A percentile compares a stretch with the other conserved stretches of the same genome.
phyloP scores from a whole-genome alignment of 495 filamentous ascomycete genomes.

The Sphaerosporella brunnea region DNA sequence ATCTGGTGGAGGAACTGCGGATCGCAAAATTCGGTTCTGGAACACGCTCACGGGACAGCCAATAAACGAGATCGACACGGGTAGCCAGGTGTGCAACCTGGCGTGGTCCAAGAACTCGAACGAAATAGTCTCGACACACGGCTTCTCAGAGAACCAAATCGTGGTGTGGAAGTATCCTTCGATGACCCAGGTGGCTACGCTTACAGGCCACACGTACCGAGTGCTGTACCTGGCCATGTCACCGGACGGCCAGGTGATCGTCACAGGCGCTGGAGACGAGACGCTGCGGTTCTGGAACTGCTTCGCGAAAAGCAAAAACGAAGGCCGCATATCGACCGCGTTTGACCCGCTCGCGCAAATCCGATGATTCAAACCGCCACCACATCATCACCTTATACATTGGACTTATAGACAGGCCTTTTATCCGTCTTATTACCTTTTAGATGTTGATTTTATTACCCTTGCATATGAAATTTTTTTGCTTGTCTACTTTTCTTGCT shows the following conservation, averaged over 20 bases:
- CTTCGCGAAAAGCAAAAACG: slow-evolving; percentile 50
- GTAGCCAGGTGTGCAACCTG: slow-evolving; percentile 91
- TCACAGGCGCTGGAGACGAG: slow-evolving; percentile 92
- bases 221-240: slow-evolving; percentile 96
- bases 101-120: slow-evolving; percentile 91
- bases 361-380: no score
- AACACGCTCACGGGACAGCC: slow-evolving; percentile 66
- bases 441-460: no score
- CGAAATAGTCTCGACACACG: slow-evolving; percentile 91
- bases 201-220: slow-evolving; percentile 91
- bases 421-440: not conserved
- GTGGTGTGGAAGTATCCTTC: slow-evolving; percentile 97
- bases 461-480: no score
- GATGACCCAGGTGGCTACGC: slow-evolving; percentile 86
- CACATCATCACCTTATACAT: no score
- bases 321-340: slow-evolving; percentile 28
- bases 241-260: slow-evolving; percentile 79
- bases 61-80: slow-evolving; percentile 79
- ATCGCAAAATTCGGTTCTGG: slow-evolving; percentile 93
- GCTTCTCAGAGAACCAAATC: slow-evolving; percentile 96
- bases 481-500: no score
- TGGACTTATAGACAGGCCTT: not conserved
- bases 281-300: slow-evolving; percentile 94
- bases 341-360: slow-evolving; percentile 26
- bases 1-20: slow-evolving; percentile 90